Evolutionary conservation across 73 alveolate species (phyloP), one percentile per base, ranked within the genome.

Genomic region (Paramecium biaurelia): DNA sequence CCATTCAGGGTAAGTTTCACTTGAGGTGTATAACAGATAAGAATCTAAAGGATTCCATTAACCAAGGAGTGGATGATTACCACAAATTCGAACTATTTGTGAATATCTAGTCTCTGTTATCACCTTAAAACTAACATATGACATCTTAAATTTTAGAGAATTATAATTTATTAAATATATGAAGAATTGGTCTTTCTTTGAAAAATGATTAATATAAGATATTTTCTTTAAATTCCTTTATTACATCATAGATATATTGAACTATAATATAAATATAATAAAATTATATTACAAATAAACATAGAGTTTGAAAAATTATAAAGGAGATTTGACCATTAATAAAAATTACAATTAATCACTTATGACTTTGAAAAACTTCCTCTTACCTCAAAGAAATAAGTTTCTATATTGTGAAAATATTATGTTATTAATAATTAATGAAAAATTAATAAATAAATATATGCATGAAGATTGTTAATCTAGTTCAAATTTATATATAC

Each of bases 91-190:
- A 26, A 79, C 76, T 15, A 23, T 20, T 79, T 79, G 37, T 43
- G 18, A 43, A 79, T 43, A 79, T 45, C 32, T 79, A 38, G 90
- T 79, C 42, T 79, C 76, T 18, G 76, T 23, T 11, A 24, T 23
- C 21, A 79, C 90, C 56, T 26, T 45, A 47, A 79, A 79, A 79
- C 56, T 37, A 43, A 79, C 43, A 79, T 79, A 79, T 79, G 90
- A 79, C 90, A 79, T 79, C 63, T 47, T 79, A 79, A 30, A 63
- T 26, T 63, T n/a, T 26, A 1, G 9, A 18, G 68, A 53, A 53
- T 15, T 53, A 53, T 53, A 53, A 53, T 53, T 53, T 53, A 53
- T 53, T 15, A 53, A 53, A 53, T 53, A 18, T 15, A n/a, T 53
- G 68, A 53, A 53, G 14, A 53, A 53, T 53, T 18, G 68, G 68